These are phyloP conservation scores for Fusarium sp. DNA, from an alignment of 2,329 filamentous ascomycete species.

Conservation along the genomic window DNA sequence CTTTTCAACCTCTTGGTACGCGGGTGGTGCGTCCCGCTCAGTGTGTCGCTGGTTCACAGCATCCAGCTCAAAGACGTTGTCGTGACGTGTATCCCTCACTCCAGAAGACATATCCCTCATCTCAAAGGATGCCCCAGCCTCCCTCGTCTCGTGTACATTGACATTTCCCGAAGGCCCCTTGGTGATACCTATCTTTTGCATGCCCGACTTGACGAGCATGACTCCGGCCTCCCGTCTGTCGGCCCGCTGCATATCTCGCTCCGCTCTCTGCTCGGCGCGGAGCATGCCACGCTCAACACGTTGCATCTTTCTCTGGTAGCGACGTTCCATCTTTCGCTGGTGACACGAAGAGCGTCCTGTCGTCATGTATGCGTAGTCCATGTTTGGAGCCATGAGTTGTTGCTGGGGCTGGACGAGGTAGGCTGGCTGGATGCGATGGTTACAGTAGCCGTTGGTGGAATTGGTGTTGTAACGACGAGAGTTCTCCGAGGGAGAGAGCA, in stretches of 20 bases:
- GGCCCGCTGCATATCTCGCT: constrained; percentile 23
- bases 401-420: constrained; percentile 8
- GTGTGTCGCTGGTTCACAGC: constrained; percentile 4
- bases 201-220: constrained; percentile 9
- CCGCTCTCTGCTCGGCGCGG: constrained; percentile 33
- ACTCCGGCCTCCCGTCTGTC: constrained; percentile 32
- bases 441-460: background rate
- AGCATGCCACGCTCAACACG: constrained; percentile 38
- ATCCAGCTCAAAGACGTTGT: constrained; percentile 18
- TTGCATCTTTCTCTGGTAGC: constrained; percentile 33
- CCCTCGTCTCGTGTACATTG: background rate
- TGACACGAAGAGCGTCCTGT: constrained; percentile 11
- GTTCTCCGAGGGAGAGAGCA: constrained; percentile 13
- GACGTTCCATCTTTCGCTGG: constrained; percentile 34
- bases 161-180: background rate
- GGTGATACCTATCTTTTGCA: constrained; percentile 9
- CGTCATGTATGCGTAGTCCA: background rate
- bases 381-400: background rate
- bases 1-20: constrained; percentile 38
- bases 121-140: constrained; percentile 1
- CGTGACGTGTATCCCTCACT: background rate
- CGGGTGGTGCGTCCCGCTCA: constrained; percentile 32
- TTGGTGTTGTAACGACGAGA: constrained; percentile 7
- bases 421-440: constrained; percentile 1
- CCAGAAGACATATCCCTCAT: background rate